These are phyloP conservation scores for Colletotrichum sp. DNA, from an alignment of 2,329 filamentous ascomycete genomes.

Conservation along the genomic window DNA sequence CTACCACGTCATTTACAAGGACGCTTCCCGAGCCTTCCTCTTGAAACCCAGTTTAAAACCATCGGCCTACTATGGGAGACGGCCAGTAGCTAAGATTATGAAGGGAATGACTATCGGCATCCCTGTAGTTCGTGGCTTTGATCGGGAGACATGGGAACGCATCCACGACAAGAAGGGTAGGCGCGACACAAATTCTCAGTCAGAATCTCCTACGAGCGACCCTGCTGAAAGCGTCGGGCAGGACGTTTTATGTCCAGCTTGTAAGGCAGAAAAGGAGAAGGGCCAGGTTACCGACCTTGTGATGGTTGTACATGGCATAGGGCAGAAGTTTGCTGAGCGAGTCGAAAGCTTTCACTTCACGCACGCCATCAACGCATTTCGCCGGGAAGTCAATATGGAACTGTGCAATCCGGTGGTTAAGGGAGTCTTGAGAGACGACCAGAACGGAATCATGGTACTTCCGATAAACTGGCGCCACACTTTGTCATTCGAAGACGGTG, in stretches of 20 bases:
- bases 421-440: conserved; percentile 74
- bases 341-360: conserved; percentile 98
- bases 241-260: conserved; percentile 56
- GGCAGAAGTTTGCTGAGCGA: conserved; percentile 92
- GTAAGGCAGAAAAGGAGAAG: conserved; percentile 66
- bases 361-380: conserved; percentile 90
- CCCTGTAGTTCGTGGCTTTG: conserved; percentile 88
- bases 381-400: conserved; percentile 85
- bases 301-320: conserved; percentile 92
- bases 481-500: conserved; percentile 84
- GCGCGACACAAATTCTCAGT: conserved; percentile 30
- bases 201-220: conserved; percentile 19
- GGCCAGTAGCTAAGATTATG: conserved; percentile 82
- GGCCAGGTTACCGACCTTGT: conserved; percentile 85
- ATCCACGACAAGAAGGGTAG: conserved; percentile 60
- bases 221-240: conserved; percentile 17
- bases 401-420: conserved; percentile 77
- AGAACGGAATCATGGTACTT: conserved; percentile 91
- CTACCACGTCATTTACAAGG: conserved; percentile 87
- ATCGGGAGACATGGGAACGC: conserved; percentile 76
- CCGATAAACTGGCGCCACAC: conserved; percentile 94
- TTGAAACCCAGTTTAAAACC: conserved; percentile 85
- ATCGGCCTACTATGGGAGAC: conserved; percentile 82
- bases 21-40: conserved; percentile 78
- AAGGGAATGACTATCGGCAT: conserved; percentile 85